A percentile compares a stretch with the other conserved stretches of the same genome.
These are phyloP conservation scores for Zymoseptoria crescenta DNA, from an alignment of 2,329 filamentous ascomycete genomes.

Conservation along the genomic window DNA sequence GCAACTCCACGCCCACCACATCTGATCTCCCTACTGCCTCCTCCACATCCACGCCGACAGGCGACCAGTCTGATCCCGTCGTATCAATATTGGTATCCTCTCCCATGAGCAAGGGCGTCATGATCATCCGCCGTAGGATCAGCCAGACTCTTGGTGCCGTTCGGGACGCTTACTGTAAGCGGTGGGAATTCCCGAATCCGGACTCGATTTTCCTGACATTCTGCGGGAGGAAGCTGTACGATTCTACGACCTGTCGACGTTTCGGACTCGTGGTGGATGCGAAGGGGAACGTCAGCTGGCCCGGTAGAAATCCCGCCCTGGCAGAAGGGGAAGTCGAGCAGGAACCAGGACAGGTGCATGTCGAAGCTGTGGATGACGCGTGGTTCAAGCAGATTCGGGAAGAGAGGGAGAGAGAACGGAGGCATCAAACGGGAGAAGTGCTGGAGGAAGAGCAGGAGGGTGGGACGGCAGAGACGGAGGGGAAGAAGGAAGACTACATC, in stretches of 20 bases:
- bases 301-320: slow-evolving; percentile 21
- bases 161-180: slow-evolving; percentile 59
- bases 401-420: slow-evolving; percentile 35
- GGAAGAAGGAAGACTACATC: slow-evolving; percentile 32
- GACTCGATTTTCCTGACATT: slow-evolving; percentile 68
- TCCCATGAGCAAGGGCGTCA: slow-evolving; percentile 48
- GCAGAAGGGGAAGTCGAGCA: slow-evolving; percentile 42
- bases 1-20: not conserved
- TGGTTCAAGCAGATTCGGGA: slow-evolving; percentile 46
- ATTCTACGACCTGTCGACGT: slow-evolving; percentile 63
- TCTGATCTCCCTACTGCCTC: not conserved
- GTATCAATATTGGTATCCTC: slow-evolving; percentile 64
- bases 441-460: slow-evolving; percentile 12
- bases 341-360: slow-evolving; percentile 54
- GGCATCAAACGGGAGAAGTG: not conserved
- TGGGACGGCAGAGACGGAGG: slow-evolving; percentile 11
- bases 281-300: slow-evolving; percentile 24
- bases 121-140: slow-evolving; percentile 60
- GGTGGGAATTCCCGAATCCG: slow-evolving; percentile 48
- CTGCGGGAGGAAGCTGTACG: slow-evolving; percentile 64
- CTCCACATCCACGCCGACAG: not conserved
- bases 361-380: slow-evolving; percentile 70
- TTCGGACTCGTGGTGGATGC: slow-evolving; percentile 52
- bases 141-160: slow-evolving; percentile 61
- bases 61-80: slow-evolving; percentile 26